Evolutionary conservation across 2,329 filamentous ascomycete species (phyloP), one percentile per base, ranked within the genome.

Genomic region (Saccharata proteae): DNA sequence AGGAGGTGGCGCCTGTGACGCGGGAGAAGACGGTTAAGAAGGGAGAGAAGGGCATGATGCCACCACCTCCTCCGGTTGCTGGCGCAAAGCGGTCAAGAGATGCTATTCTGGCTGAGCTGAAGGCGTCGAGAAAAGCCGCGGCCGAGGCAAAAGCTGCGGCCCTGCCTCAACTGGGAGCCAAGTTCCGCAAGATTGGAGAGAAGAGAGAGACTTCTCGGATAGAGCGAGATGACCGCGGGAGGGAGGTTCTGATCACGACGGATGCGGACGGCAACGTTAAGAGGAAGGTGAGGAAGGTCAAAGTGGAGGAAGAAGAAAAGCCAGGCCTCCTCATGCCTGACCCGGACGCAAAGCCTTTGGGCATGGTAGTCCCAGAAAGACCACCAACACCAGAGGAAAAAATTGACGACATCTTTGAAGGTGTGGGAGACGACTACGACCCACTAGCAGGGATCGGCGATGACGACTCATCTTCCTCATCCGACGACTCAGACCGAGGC

Each of bases 1-100:
- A 80, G 54, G 75, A 83, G 51, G 66, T 88, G 16, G 77, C 72
- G 18, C 71, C 79, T 9, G 61, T 80, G 42, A 45, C 80, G 46
- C 67, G 74, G 35, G 68, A 77, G 46, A 58, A 62, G 41, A 55
- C 53, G 25, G 61, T 64, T 41, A 72, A 72, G 52, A 67, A 62
- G 39, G 69, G 69, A 3, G 59, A 54, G 24, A 65, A 65, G 52
- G 62, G 64, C 0, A n/a, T n/a, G n/a, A 21, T 21, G 19, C 19
- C 19, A n/a, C n/a, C n/a, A 6, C 54, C 54, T n/a, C 55, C 58
- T 1, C 47, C 56, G 8, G 44, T 60, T 16, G 58, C 59, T 17
- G 64, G 64, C 2, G 54, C 56, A 39, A 72, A 67, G 50, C 58
- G 67, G 42, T 70, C 60, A 9, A 54, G 74, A 35, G 65, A 75